A percentile compares a stretch with the other conserved stretches of the same genome.
phyloP scores from a whole-genome alignment of 192 early-diverging fungal species.

The Endogone sp. region DNA sequence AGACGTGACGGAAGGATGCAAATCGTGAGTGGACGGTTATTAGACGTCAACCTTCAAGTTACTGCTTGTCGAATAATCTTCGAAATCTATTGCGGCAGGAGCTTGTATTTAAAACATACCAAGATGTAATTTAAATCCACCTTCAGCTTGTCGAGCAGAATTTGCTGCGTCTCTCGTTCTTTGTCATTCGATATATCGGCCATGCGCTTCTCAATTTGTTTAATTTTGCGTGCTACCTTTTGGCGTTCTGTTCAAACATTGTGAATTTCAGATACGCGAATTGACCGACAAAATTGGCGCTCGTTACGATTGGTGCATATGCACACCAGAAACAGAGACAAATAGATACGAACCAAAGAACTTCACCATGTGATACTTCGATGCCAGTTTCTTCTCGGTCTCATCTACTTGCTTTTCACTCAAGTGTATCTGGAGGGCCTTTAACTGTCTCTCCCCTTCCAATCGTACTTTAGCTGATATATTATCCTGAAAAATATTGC shows the following conservation, averaged over 20 bases:
- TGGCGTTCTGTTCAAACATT: slow-evolving; percentile 29
- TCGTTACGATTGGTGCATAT: not conserved
- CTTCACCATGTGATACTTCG: slow-evolving; percentile 44
- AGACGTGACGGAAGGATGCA: not conserved
- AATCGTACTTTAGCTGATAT: slow-evolving; percentile 32
- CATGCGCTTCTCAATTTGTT: slow-evolving; percentile 24
- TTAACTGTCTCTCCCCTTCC: slow-evolving; percentile 33
- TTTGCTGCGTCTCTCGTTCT: slow-evolving; percentile 21
- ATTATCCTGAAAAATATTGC: no score
- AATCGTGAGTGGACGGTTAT: not conserved
- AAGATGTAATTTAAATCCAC: slow-evolving; percentile 23
- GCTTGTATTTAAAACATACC: slow-evolving; percentile 12
- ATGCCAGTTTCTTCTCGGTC: slow-evolving; percentile 35
- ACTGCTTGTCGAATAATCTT: no score
- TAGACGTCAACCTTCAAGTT: no score
- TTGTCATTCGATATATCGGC: slow-evolving; percentile 19
- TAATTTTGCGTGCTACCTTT: slow-evolving; percentile 38
- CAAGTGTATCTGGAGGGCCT: slow-evolving; percentile 35
- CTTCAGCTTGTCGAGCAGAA: slow-evolving; percentile 28
- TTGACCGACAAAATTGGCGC: no score
- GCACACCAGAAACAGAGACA: not conserved
- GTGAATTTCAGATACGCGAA: no score
- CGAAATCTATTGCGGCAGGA: no score
- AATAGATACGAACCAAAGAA: slow-evolving; percentile 36
- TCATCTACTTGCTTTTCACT: slow-evolving; percentile 37